Percentiles rank a stretch among this genome's conserved stretches.
phyloP scores from a whole-genome alignment of 345 rosid genomes.

The Eucalyptus erythrocorys region DNA sequence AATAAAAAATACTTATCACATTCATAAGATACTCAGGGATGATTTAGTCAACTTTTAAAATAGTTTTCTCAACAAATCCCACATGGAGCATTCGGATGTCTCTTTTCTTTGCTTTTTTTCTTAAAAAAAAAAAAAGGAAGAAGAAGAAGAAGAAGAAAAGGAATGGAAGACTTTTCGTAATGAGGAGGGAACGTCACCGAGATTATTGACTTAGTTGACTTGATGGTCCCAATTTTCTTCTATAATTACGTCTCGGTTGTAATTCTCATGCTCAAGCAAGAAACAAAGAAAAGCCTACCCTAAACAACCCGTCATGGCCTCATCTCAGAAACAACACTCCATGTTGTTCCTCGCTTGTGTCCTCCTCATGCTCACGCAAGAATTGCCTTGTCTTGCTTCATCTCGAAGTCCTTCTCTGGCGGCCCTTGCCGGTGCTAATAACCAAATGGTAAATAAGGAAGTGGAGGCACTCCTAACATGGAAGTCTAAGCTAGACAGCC shows the following conservation, averaged over 20 bases:
- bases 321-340: neutral
- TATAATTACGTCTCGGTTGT: neutral
- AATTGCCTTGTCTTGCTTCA: neutral
- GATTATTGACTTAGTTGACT: too few relatives aligned
- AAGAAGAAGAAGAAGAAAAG: too few relatives aligned
- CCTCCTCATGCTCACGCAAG: neutral
- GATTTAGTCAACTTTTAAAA: too few relatives aligned
- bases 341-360: neutral
- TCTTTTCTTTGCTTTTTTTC: too few relatives aligned
- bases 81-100: neutral
- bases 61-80: too few relatives aligned
- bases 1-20: too few relatives aligned
- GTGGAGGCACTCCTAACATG: conserved; percentile 9
- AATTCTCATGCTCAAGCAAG: neutral
- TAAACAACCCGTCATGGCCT: neutral
- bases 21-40: too few relatives aligned
- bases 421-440: neutral
- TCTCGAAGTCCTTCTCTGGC: neutral
- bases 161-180: neutral
- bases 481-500: neutral
- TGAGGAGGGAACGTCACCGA: neutral
- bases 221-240: too few relatives aligned
- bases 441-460: neutral
- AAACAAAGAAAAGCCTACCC: neutral
- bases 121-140: too few relatives aligned